Base-by-base conservation (phyloP, 106 monocot species). In the Ottelia alismoides region DNA sequence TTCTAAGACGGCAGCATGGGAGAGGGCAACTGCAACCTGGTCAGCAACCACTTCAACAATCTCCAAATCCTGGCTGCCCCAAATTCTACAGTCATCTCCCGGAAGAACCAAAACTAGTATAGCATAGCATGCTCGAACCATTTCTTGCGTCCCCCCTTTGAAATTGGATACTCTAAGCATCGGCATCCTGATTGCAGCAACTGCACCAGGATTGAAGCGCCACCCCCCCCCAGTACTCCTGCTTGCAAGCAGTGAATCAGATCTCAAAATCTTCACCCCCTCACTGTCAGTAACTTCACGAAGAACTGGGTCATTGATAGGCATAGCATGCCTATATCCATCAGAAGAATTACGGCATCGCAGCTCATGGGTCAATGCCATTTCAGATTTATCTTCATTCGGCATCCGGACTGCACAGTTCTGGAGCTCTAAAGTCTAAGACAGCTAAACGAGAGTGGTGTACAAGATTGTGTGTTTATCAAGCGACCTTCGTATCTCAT, bases 391-490 rank as follows among this genome's bases (percentile, higher is more conserved):
- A 6, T 68, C 68, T 27, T 72, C 74, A 31, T 71, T 61, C 0
- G 81, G 86, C 86, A 81, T 87, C 86, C 86, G 81, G 11, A 87
- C 81, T 1, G 74, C 86, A 65, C 86, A 87, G 50, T 87, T 87
- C 19, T 69, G 71, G 45, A 87, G 47, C 31, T 62, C 81, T 51
- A 87, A 47, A 2, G 78, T 72, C 20, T 74, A 72, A 1, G 86
- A 77, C 27, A 87, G 81, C 60, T 87, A 80, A 16, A 81, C 71
- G 56, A 87, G 63, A 32, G 86, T 81, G 46, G 86, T 87, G 56
- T 77, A 74, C 20, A 87, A 55, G 27, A 87, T 78, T 16, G 81
- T 81, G 50, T 81, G 86, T 20, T 78, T 62, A 45, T 87, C 81
- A 0, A 87, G 81, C 5, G 86, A 87, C 31, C 65, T 81, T 19